A percentile compares a stretch with the other conserved stretches of the same genome.
These are phyloP conservation scores for Mycena galericulata DNA, from an alignment of 768 basidiomycete species.

Conservation along the genomic window DNA sequence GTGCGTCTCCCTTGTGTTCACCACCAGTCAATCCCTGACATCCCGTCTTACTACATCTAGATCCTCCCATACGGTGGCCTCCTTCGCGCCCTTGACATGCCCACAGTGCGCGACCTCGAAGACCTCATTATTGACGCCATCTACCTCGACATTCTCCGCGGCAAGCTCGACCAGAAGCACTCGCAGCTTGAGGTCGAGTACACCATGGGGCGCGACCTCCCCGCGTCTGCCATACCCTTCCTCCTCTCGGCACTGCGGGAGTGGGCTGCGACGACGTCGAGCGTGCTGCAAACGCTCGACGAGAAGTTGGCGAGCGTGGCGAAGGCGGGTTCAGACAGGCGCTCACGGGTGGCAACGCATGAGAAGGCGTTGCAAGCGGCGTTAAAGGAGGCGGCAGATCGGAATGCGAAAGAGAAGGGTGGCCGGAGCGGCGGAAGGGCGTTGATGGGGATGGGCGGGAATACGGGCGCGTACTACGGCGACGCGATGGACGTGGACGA, in stretches of 20 bases:
- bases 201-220: conserved; percentile 93
- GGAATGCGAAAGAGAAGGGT: conserved; percentile 69
- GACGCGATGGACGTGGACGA: conserved; percentile 78
- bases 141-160: conserved; percentile 89
- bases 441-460: conserved; percentile 26
- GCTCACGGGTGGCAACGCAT: conserved; percentile 62
- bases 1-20: conserved; percentile 56
- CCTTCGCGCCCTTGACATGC: conserved; percentile 76
- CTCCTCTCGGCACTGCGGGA: conserved; percentile 72
- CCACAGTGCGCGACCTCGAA: conserved; percentile 89
- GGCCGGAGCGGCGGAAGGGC: conserved; percentile 8
- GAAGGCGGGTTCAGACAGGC: conserved; percentile 53
- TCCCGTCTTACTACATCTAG: conserved; percentile 49
- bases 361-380: conserved; percentile 64
- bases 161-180: conserved; percentile 94
- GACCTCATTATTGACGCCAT: conserved; percentile 98
- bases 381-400: conserved; percentile 73
- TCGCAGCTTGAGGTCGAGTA: conserved; percentile 92
- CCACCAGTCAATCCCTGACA: neutral
- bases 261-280: conserved; percentile 80
- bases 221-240: conserved; percentile 73
- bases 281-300: conserved; percentile 80
- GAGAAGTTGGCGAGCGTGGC: conserved; percentile 72
- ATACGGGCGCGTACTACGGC: conserved; percentile 45
- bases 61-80: conserved; percentile 86